Evolutionary conservation across 2,329 filamentous ascomycete genomes (phyloP).

Genomic region (Cercospora citrullina): DNA sequence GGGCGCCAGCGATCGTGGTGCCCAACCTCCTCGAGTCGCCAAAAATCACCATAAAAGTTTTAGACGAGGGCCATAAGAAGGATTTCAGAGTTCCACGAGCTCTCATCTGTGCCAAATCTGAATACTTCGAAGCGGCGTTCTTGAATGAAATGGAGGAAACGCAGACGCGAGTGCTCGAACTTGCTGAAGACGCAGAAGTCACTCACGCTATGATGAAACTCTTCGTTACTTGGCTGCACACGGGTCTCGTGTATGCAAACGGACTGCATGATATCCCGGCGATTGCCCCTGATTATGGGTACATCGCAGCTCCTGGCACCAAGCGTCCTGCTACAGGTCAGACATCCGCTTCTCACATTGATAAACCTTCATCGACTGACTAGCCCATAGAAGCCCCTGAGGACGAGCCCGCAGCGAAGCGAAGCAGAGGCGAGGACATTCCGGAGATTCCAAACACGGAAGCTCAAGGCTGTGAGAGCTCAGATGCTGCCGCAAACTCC

Average conservation of each 20-base stretch:
- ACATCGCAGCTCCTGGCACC: background rate
- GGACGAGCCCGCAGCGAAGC: background rate
- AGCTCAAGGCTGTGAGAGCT: background rate
- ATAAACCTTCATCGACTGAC: background rate
- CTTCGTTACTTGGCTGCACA: background rate
- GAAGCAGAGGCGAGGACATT: background rate
- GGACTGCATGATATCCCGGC: background rate
- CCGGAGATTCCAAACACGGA: background rate
- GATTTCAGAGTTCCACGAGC: background rate
- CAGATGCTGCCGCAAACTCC: background rate
- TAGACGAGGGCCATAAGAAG: background rate
- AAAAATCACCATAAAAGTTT: background rate
- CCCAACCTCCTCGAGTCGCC: background rate
- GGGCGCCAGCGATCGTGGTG: background rate
- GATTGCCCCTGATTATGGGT: background rate
- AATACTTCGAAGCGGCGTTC: slow-evolving; percentile 1
- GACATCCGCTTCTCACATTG: background rate
- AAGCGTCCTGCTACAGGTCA: background rate
- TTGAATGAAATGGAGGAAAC: background rate
- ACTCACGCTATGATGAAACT: background rate
- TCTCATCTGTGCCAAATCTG: background rate
- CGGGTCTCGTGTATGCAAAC: background rate
- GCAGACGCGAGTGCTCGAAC: background rate
- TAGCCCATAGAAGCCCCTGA: background rate
- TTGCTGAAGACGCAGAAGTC: background rate